These are phyloP conservation scores for Candida sanyiensis DNA, from an alignment of 805 yeast species.

Conservation along the genomic window DNA sequence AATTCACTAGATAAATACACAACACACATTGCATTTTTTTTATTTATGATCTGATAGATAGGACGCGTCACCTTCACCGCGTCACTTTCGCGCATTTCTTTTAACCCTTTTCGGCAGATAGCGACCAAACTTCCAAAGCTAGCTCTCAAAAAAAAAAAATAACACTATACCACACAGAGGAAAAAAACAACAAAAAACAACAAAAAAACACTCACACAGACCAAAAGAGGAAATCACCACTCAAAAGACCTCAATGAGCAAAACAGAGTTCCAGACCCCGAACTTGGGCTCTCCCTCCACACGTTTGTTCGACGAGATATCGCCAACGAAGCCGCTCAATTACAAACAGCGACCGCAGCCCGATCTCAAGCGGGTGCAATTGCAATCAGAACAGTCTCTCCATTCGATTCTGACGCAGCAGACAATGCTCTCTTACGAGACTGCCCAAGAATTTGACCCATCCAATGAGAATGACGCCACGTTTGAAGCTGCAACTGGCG, in stretches of 20 bases:
- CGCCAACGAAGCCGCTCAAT: constrained; percentile 26
- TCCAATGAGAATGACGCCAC: background rate
- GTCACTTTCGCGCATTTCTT: background rate
- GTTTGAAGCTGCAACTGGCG: constrained; percentile 4
- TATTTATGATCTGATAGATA: too few species aligned
- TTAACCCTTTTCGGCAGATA: constrained; percentile 1
- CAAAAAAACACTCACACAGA: too few species aligned
- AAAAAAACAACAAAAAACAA: too few species aligned
- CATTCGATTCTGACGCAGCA: constrained; percentile 12
- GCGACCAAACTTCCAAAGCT: too few species aligned
- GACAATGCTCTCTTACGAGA: constrained; percentile 17
- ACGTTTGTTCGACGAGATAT: constrained; percentile 14
- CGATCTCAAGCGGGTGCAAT: background rate
- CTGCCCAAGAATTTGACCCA: constrained; percentile 20
- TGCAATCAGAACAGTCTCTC: constrained; percentile 12
- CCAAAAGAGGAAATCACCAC: too few species aligned
- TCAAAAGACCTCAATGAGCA: too few species aligned
- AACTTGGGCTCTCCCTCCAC: background rate
- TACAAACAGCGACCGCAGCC: constrained; percentile 6
- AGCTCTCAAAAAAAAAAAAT: too few species aligned
- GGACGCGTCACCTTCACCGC: too few species aligned
- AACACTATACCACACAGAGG: too few species aligned
- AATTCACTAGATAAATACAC: too few species aligned
- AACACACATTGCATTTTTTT: too few species aligned
- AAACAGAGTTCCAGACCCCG: constrained; percentile 10